Conservation (phyloP, 2,329 filamentous ascomycete genomes). For the Nectriaceae sp. region DNA sequence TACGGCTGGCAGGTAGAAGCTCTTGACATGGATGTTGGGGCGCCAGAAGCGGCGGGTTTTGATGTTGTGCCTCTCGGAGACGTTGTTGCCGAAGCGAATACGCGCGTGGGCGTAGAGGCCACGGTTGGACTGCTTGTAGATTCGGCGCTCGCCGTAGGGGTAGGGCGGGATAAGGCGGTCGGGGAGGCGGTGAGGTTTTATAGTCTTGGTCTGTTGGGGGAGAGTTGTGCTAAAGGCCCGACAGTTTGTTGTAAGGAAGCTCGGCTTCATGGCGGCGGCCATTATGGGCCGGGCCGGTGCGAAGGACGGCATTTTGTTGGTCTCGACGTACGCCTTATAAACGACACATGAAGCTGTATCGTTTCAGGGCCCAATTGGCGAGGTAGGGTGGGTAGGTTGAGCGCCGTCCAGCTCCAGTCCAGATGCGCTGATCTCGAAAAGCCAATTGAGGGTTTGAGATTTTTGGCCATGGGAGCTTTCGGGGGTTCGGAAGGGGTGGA, state of each 20-base stretch:
- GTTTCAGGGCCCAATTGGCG: conserved; percentile 20
- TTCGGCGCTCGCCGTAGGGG: conserved; percentile 68
- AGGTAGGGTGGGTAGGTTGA: conserved; percentile 6
- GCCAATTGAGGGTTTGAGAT: conserved; percentile 23
- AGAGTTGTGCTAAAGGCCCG: conserved; percentile 42
- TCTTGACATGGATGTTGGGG: conserved; percentile 72
- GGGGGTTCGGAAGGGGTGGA: conserved; percentile 19
- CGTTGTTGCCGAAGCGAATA: conserved; percentile 79
- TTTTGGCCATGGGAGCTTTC: conserved; percentile 14
- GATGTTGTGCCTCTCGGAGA: conserved; percentile 67
- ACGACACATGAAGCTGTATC: conserved; percentile 18
- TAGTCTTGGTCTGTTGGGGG: conserved; percentile 40
- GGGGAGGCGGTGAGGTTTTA: conserved; percentile 47
- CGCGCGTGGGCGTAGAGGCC: conserved; percentile 71
- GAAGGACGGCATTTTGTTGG: conserved; percentile 24
- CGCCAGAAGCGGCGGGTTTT: conserved; percentile 75
- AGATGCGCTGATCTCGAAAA: conserved; percentile 23
- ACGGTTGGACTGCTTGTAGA: conserved; percentile 80
- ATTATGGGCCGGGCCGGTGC: conserved; percentile 19
- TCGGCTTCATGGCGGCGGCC: conserved; percentile 5
- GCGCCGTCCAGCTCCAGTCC: conserved; percentile 17
- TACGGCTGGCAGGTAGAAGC: conserved; percentile 65
- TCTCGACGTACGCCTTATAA: conserved; percentile 5
- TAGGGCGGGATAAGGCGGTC: conserved; percentile 62
- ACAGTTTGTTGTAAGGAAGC: conserved; percentile 3